phyloP scores from a whole-genome alignment of 257 asterid species.

The Solanum gandarillasii region DNA sequence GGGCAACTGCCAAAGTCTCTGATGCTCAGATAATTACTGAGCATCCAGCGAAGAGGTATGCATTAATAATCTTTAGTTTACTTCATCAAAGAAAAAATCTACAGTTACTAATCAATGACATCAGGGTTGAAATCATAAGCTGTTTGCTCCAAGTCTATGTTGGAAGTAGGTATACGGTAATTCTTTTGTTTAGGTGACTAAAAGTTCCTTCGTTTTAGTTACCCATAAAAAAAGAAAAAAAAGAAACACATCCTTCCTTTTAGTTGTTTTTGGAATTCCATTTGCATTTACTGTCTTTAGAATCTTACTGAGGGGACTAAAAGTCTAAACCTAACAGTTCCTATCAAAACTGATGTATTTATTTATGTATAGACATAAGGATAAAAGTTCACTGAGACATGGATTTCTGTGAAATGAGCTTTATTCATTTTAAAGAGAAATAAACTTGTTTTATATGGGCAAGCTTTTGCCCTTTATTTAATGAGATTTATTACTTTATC shows the following conservation, averaged over 20 bases:
- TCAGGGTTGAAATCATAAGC: background rate
- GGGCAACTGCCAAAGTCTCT: conserved; percentile 68
- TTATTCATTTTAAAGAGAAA: background rate
- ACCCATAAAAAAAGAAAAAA: background rate
- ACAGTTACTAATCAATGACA: background rate
- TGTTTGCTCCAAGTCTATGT: background rate
- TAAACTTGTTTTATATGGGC: background rate
- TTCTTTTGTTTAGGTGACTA: background rate
- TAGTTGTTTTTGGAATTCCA: background rate
- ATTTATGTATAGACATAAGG: background rate
- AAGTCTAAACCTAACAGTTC: background rate
- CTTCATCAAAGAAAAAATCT: background rate
- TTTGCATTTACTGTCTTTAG: background rate
- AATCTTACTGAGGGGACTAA: background rate
- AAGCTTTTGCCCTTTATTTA: too few species aligned
- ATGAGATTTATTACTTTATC: background rate
- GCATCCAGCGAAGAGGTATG: conserved; percentile 65
- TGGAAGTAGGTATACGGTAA: background rate
- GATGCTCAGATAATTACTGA: conserved; percentile 80
- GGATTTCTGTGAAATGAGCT: background rate
- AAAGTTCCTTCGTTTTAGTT: background rate
- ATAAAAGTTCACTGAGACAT: background rate
- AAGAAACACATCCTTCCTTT: background rate
- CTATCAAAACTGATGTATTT: background rate
- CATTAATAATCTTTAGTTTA: background rate